Base-by-base conservation (phyloP, 1,139 yeast genomes). In the Sporopachydermia cereana region DNA sequence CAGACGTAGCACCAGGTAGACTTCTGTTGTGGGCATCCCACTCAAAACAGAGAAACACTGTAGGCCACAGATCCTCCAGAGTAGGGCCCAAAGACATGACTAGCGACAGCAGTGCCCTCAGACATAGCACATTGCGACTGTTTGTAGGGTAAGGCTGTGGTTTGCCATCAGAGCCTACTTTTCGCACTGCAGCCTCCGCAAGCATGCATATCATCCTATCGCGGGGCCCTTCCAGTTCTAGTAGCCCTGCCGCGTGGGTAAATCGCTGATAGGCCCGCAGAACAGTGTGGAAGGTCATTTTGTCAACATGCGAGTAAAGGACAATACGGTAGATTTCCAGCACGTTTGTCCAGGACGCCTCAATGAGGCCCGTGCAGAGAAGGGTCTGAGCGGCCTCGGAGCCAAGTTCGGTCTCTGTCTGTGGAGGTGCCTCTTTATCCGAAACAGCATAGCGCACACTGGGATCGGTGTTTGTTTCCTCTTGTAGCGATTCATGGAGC, bases 241-340 rank as follows among this genome's bases (percentile, higher is more conserved):
- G 62, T n/a, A 84, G 64, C 0, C 96, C 96, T 0, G 91, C 71
- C 0, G 91, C 77, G 57, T 88, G 96, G 3, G 94, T 76, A 45
- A 84, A 69, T 50, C 80, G 80, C 58, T 89, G 96, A 5, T 84
- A 68, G 0, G 94, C 74, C 43, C 95, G 68, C 1, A 62, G 49
- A 16, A 77, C 55, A 12, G 67, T 62, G 49, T 82, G 84, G 57
- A 84, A 80, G 22, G 77, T 57, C 20, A 82, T 89, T 47, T 72
- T 70, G 54, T 86, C 95, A 59, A 84, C 63, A 2, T 79, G 67
- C 0, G 88, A 74, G 52, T 77, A 77, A 17, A 88, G 59, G 48
- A 76, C 79, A 5, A 70, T 66, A 24, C 72, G 64, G 53, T 72
- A 77, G 30, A 77, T 61, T 1, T 64, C 58, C 27, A 72, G 61